phyloP scores from a whole-genome alignment of 768 basidiomycete species.

The Lactarius deliciosus region DNA sequence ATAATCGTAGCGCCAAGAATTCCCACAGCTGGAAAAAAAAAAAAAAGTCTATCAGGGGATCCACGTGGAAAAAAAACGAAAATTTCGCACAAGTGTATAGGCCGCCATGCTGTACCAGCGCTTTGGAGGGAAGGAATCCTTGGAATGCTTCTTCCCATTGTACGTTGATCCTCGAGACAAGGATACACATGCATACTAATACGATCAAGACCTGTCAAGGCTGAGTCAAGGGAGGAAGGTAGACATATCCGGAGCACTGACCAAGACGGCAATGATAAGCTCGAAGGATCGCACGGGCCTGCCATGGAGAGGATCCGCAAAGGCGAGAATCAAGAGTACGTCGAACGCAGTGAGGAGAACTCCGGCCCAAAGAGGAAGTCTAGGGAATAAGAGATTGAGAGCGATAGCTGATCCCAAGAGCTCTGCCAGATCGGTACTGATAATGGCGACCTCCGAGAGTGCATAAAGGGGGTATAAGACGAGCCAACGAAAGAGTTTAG shows the following conservation, averaged over 20 bases:
- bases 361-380: conserved; percentile 48
- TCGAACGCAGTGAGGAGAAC: conserved; percentile 51
- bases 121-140: conserved; percentile 27
- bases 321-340: conserved; percentile 57
- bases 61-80: neutral
- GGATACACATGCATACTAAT: conserved; percentile 30
- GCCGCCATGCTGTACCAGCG: conserved; percentile 23
- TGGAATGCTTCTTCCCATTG: conserved; percentile 24
- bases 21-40: conserved; percentile 26
- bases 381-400: conserved; percentile 51
- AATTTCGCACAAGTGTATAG: conserved; percentile 25
- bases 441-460: conserved; percentile 50
- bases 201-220: conserved; percentile 25
- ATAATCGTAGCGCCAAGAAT: conserved; percentile 46
- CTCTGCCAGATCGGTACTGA: conserved; percentile 59
- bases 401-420: conserved; percentile 61
- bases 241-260: conserved; percentile 6
- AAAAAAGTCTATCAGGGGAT: neutral
- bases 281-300: conserved; percentile 68
- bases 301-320: conserved; percentile 63
- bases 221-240: neutral
- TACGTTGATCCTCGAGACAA: conserved; percentile 27
- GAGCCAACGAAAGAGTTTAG: conserved; percentile 39
- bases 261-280: conserved; percentile 44
- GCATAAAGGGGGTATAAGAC: conserved; percentile 49